A percentile compares a stretch with the other conserved stretches of the same genome.
Conservation (phyloP, 2,329 filamentous ascomycete species). For the Curvularia spicifera region DNA sequence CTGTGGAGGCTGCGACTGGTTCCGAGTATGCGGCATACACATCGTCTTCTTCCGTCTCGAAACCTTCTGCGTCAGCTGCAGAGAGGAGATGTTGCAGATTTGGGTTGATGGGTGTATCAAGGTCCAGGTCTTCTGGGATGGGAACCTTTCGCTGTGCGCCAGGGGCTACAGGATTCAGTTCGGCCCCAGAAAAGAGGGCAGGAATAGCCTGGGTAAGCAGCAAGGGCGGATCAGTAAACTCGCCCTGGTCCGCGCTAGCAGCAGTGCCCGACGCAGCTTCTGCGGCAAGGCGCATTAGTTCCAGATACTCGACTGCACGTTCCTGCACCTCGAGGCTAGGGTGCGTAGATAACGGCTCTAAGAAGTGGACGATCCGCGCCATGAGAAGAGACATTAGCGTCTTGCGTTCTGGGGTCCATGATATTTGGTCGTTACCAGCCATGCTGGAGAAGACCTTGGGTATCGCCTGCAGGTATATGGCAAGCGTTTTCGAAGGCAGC, state of each 20-base stretch:
- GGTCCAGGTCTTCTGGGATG: constrained; percentile 73
- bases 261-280: constrained; percentile 78
- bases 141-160: constrained; percentile 88
- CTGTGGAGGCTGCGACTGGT: constrained; percentile 39
- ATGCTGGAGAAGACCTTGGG: constrained; percentile 83
- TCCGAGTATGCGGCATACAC: constrained; percentile 57
- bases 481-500: constrained; percentile 70
- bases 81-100: constrained; percentile 71
- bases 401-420: constrained; percentile 77
- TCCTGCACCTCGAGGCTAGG: constrained; percentile 95
- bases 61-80: constrained; percentile 55
- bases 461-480: constrained; percentile 80
- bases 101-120: constrained; percentile 82
- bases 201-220: constrained; percentile 91
- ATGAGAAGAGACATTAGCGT: constrained; percentile 78
- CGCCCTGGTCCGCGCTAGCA: constrained; percentile 62
- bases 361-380: constrained; percentile 78
- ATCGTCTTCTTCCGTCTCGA: constrained; percentile 53
- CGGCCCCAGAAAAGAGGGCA: constrained; percentile 81
- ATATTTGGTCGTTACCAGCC: constrained; percentile 66
- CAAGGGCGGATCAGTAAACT: constrained; percentile 77
- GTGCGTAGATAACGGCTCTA: constrained; percentile 80
- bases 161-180: constrained; percentile 87
- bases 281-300: constrained; percentile 83
- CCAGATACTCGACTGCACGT: constrained; percentile 87